These are phyloP conservation scores for Lentinus brumalis DNA, from an alignment of 768 basidiomycete genomes.

Conservation along the genomic window DNA sequence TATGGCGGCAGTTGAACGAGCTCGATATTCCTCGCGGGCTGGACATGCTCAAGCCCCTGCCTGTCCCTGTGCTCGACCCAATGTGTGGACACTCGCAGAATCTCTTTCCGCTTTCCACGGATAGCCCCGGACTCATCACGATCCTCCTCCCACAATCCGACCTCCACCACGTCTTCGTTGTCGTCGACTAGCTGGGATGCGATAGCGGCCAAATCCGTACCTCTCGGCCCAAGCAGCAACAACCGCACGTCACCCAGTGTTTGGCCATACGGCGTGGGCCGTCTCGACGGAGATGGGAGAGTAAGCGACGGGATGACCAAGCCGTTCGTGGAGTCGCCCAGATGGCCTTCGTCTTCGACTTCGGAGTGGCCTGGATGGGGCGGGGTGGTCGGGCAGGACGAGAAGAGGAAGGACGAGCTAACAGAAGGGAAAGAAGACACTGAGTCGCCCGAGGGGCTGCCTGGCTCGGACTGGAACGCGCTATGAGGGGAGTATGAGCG, in stretches of 20 bases:
- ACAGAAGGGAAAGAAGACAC: conserved; percentile 74
- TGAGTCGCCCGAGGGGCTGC: conserved; percentile 62
- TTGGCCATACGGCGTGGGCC: conserved; percentile 69
- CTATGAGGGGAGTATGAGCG: conserved; percentile 51
- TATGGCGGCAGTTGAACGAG: conserved; percentile 53
- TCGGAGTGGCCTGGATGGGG: conserved; percentile 50
- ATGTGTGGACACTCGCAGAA: conserved; percentile 64
- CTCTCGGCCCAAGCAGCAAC: conserved; percentile 52
- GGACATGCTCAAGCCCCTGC: conserved; percentile 66
- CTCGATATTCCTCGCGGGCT: conserved; percentile 66
- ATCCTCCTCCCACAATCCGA: conserved; percentile 57
- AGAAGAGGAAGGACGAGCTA: conserved; percentile 77
- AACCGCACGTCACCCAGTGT: conserved; percentile 63
- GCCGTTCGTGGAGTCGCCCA: conserved; percentile 43
- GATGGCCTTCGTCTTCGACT: conserved; percentile 17
- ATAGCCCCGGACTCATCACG: conserved; percentile 35
- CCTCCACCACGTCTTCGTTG: conserved; percentile 70
- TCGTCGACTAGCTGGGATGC: conserved; percentile 49
- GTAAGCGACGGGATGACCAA: conserved; percentile 72
- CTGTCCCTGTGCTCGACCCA: conserved; percentile 70
- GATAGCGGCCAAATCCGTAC: conserved; percentile 47
- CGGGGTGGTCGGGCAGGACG: conserved; percentile 69
- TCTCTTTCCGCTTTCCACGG: conserved; percentile 17
- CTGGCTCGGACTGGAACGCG: conserved; percentile 56
- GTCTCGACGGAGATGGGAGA: conserved; percentile 60